Evolutionary conservation across 202 grass and related monocot species (phyloP), one percentile per base, ranked within the genome.

Genomic region (Dendrocalamus latiflorus): DNA sequence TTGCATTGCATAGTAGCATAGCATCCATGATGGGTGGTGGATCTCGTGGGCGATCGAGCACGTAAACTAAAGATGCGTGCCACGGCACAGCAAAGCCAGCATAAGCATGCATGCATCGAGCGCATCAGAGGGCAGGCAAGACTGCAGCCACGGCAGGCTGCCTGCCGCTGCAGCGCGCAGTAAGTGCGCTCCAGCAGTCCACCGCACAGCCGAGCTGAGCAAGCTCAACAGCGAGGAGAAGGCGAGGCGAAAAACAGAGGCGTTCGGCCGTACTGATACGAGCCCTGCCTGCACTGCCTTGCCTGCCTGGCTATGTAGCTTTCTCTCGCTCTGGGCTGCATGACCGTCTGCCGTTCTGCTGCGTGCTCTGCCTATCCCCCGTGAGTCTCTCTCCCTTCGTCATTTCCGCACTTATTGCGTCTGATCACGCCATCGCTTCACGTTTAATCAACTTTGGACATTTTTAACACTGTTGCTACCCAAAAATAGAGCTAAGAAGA

Each of bases 341-440:
- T 24, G 22, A 11, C 47, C 22, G 56, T 26, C 22, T 26, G 58
- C 24, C 24, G 25, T 16, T 6, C 58, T 15, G 58, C 58, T 15
- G 58, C 58, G 3, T 14, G 24, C 57, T 60, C 16, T 8, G 8
- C 3, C 18, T 13, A 5, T 4, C 14, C 42, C 45, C 44, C n/a
- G n/a, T n/a, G n/a, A n/a, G 14, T 16, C 53, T 15, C 37, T 5
- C 30, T 45, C 62, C 33, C 11, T 28, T 55, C 55, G 64, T 77
- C 65, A 38, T 62, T 16, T 45, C 44, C 24, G 55, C 85, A 82
- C 72, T 83, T 77, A 87, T 38, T 45, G 56, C 25, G 24, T 12
- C 86, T 78, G 79, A 10, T 11, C 65, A 38, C 25, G 73, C 65
- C 86, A 65, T 83, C 56, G 79, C 79, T 75, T 82, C 79, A 4